Base-by-base conservation (phyloP, 2,329 filamentous ascomycete genomes). In the Pseudopyricularia cyperi region DNA sequence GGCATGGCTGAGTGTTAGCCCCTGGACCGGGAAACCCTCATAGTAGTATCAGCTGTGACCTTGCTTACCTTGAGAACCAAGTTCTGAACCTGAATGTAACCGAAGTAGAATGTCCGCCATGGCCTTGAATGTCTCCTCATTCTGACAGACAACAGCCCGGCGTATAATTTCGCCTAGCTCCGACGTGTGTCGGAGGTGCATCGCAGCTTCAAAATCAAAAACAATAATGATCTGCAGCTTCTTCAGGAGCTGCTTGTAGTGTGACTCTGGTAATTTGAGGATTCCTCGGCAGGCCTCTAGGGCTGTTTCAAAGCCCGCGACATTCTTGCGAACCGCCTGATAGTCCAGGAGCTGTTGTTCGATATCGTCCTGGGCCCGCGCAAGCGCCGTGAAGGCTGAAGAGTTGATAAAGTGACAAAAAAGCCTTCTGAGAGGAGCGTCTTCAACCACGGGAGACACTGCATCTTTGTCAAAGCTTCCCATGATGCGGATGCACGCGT, bases 131-230 rank as follows among this genome's bases (percentile, higher is more conserved):
- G 77, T 69, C 4, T 62, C 57, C 33, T 71, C 65, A 50, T 71
- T 70, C 17, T 66, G 63, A 52, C 72, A 79, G 1, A 59, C 51
- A 6, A 65, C 66, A 1, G 74, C 72, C 51, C 71, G 74, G 52
- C 74, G 61, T 22, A 93, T 74, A 7, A 89, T 77, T 15, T 69
- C 64, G 5, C 73, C 68, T 1, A 94, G 68, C 35, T 78, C 73
- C 44, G 85, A 76, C 84, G 83, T 93, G 19, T 76, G 72, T 54
- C 80, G 76, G 4, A 93, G 69, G 32, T 72, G 73, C 37, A 86
- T 68, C 0, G 83, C 80, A 2, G 81, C 84, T 68, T 95, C 89
- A 55, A 95, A 86, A 57, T 93, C 85, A 57, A 90, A 87, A 1
- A 85, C 79, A 7, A 88, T 69, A 17, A 95, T 66, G 2, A 80